A percentile compares a stretch with the other conserved stretches of the same genome.
These are phyloP conservation scores for Gossypium rotundifolium DNA, from an alignment of 345 rosid genomes.

Conservation along the genomic window DNA sequence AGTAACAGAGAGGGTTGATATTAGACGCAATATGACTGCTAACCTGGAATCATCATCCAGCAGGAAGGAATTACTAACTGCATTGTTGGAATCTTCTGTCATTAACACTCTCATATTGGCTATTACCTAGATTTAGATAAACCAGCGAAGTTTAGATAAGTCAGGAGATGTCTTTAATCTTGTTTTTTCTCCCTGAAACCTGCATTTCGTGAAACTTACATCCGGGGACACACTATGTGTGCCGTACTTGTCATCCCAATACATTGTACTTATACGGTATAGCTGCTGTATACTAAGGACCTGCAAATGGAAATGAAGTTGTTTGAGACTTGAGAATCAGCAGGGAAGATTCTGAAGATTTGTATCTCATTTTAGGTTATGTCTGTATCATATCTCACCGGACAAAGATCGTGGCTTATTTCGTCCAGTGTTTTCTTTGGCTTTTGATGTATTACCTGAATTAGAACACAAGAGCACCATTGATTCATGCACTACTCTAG, in stretches of 20 bases:
- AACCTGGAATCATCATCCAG: conserved; percentile 94
- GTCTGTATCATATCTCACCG: conserved; percentile 40
- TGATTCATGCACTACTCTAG: background rate
- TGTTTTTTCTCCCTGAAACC: background rate
- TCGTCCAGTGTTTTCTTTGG: conserved; percentile 86
- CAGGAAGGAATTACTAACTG: conserved; percentile 89
- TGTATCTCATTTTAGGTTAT: background rate
- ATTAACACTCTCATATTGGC: conserved; percentile 85
- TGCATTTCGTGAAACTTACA: conserved; percentile 44
- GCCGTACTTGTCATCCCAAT: conserved; percentile 97
- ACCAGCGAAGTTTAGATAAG: background rate
- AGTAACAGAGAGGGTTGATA: background rate
- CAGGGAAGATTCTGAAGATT: background rate
- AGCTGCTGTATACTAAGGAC: conserved; percentile 87
- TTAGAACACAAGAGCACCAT: conserved; percentile 1
- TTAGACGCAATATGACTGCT: background rate
- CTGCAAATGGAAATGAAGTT: conserved; percentile 28
- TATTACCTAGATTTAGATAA: conserved; percentile 48
- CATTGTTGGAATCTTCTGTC: conserved; percentile 97
- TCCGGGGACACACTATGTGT: conserved; percentile 83
- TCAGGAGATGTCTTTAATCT: background rate
- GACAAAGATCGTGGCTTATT: conserved; percentile 90
- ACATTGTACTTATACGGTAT: conserved; percentile 85
- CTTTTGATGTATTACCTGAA: conserved; percentile 91
- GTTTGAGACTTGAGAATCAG: conserved; percentile 4